phyloP scores from a whole-genome alignment of 2,329 filamentous ascomycete genomes.

The Allantophomopsis lycopodina region DNA sequence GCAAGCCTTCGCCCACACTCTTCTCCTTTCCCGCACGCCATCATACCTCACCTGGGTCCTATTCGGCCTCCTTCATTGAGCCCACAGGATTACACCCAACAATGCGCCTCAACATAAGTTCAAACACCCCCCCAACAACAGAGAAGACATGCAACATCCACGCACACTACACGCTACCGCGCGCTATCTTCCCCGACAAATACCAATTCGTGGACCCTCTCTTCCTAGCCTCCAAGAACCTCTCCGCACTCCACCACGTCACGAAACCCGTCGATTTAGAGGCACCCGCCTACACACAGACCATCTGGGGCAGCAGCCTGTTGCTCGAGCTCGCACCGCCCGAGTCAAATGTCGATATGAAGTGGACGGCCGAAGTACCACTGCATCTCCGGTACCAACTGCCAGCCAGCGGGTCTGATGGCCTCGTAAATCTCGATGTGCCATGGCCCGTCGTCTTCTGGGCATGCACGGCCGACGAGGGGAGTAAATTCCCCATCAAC shows the following conservation, averaged over 20 bases:
- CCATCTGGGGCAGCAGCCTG: slow-evolving; percentile 65
- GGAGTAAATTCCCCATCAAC: slow-evolving; percentile 55
- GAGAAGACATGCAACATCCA: slow-evolving; percentile 57
- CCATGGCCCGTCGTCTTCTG: slow-evolving; percentile 83
- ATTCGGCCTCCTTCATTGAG: slow-evolving; percentile 47
- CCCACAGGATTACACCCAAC: slow-evolving; percentile 79
- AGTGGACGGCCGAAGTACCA: slow-evolving; percentile 59
- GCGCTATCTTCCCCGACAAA: slow-evolving; percentile 69
- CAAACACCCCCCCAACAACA: slow-evolving; percentile 32
- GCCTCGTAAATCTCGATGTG: slow-evolving; percentile 40
- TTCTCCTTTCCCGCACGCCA: slow-evolving; percentile 81
- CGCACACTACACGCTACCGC: slow-evolving; percentile 72
- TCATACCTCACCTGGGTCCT: slow-evolving; percentile 39
- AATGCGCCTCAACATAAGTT: slow-evolving; percentile 51
- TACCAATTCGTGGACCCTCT: slow-evolving; percentile 70
- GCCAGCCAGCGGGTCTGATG: slow-evolving; percentile 34
- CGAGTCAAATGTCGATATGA: slow-evolving; percentile 8
- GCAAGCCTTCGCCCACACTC: slow-evolving; percentile 57
- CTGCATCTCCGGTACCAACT: slow-evolving; percentile 75
- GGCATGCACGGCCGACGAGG: slow-evolving; percentile 62
- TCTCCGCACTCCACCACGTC: slow-evolving; percentile 52
- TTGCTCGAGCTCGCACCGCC: slow-evolving; percentile 58
- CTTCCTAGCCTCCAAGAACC: slow-evolving; percentile 70
- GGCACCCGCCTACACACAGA: slow-evolving; percentile 69
- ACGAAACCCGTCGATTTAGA: slow-evolving; percentile 77